Percentiles rank a stretch among this genome's conserved stretches.
Evolutionary conservation across 2,329 filamentous ascomycete species (phyloP).

Genomic region (Talaromyces sp.): DNA sequence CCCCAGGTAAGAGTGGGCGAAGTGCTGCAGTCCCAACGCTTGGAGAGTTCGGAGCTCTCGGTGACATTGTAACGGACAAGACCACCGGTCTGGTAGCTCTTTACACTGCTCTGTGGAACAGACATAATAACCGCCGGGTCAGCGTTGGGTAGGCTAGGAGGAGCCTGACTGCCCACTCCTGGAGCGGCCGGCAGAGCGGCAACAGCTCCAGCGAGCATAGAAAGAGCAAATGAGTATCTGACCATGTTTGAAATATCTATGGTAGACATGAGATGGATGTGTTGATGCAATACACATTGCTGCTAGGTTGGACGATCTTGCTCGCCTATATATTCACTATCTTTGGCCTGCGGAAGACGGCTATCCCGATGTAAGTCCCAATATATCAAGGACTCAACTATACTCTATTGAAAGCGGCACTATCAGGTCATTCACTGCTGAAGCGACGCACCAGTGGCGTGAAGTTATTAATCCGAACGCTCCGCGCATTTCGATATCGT

Average conservation of each 20-base stretch:
- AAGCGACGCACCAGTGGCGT: background rate
- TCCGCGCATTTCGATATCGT: background rate
- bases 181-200: constrained; percentile 1
- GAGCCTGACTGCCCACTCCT: background rate
- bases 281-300: background rate
- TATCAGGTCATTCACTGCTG: background rate
- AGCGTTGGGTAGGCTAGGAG: constrained; percentile 12
- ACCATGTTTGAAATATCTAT: background rate
- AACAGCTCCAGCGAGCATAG: background rate
- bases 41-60: background rate
- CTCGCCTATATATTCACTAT: background rate
- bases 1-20: constrained; percentile 14
- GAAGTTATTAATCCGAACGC: background rate
- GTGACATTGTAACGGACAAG: constrained; percentile 10
- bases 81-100: constrained; percentile 12
- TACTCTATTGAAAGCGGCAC: background rate
- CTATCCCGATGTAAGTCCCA: background rate
- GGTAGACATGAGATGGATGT: background rate
- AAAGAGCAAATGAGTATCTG: background rate
- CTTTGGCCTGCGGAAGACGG: background rate
- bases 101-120: constrained; percentile 8
- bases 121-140: constrained; percentile 4
- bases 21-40: constrained; percentile 13
- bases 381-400: background rate
- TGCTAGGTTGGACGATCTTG: background rate